These are phyloP conservation scores for Backusella luteola DNA, from an alignment of 192 early-diverging fungal species.

Conservation along the genomic window DNA sequence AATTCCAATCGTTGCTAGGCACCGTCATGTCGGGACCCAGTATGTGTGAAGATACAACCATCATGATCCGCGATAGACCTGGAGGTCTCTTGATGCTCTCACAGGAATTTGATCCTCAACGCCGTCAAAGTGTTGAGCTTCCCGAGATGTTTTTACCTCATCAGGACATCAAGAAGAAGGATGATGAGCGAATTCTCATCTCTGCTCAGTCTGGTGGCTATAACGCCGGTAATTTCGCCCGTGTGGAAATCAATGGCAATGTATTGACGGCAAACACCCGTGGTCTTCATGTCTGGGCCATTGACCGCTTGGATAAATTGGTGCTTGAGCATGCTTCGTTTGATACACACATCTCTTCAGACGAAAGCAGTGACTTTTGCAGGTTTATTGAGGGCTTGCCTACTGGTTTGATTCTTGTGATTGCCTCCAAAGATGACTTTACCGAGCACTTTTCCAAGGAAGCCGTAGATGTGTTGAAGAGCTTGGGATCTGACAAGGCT, in stretches of 20 bases:
- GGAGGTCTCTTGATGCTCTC: conserved; percentile 40
- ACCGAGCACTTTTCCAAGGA: conserved; percentile 62
- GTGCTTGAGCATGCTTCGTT: conserved; percentile 69
- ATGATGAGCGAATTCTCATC: conserved; percentile 28
- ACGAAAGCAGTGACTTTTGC: conserved; percentile 65
- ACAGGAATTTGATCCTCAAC: conserved; percentile 12
- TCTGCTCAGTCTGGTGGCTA: conserved; percentile 71
- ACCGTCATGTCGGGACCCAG: conserved; percentile 69
- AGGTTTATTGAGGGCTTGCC: conserved; percentile 64
- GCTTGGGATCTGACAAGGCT: conserved; percentile 59
- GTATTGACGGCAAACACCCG: conserved; percentile 55
- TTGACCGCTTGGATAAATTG: conserved; percentile 68
- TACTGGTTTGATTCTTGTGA: conserved; percentile 64
- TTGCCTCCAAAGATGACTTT: conserved; percentile 67
- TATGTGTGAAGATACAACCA: conserved; percentile 41
- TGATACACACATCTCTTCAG: conserved; percentile 68
- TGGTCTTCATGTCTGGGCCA: conserved; percentile 74
- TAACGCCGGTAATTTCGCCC: conserved; percentile 72
- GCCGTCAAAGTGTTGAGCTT: background rate
- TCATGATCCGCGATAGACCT: conserved; percentile 41
- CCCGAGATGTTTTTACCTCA: background rate
- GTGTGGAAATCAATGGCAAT: conserved; percentile 57
- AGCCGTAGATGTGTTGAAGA: conserved; percentile 56
- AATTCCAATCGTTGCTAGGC: conserved; percentile 71
- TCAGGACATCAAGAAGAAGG: background rate